These are phyloP conservation scores for Alternaria infectoria DNA, from an alignment of 2,329 filamentous ascomycete species.

Conservation along the genomic window DNA sequence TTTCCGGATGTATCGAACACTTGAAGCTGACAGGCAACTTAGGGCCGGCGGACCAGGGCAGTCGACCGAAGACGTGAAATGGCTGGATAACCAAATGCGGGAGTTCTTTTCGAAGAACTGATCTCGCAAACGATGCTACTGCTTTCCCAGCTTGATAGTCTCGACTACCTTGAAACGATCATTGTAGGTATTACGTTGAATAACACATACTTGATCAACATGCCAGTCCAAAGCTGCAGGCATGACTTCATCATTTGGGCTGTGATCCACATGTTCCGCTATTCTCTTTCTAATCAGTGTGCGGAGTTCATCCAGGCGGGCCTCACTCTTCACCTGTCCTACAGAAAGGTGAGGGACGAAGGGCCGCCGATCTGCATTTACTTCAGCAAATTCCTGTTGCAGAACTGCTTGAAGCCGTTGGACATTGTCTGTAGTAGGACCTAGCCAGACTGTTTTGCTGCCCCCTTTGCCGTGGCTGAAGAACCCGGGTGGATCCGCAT, in stretches of 20 bases:
- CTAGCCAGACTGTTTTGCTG: slow-evolving; percentile 36
- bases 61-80: slow-evolving; percentile 73
- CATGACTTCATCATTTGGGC: background rate
- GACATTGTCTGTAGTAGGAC: slow-evolving; percentile 18
- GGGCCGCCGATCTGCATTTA: slow-evolving; percentile 24
- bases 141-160: slow-evolving; percentile 15
- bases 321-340: slow-evolving; percentile 29
- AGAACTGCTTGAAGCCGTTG: slow-evolving; percentile 32
- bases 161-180: slow-evolving; percentile 35
- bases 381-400: slow-evolving; percentile 34
- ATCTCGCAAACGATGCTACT: background rate
- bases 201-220: slow-evolving; percentile 35
- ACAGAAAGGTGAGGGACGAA: slow-evolving; percentile 38
- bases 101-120: slow-evolving; percentile 55
- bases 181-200: slow-evolving; percentile 32
- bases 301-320: slow-evolving; percentile 15
- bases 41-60: slow-evolving; percentile 75
- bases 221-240: slow-evolving; percentile 26
- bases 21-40: slow-evolving; percentile 13
- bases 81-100: slow-evolving; percentile 69
- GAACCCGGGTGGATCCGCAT: slow-evolving; percentile 23
- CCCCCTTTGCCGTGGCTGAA: slow-evolving; percentile 23
- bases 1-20: background rate
- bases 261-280: background rate
- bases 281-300: slow-evolving; percentile 22